Evolutionary conservation across 2,329 filamentous ascomycete genomes (phyloP).

Genomic region (Aspergillus fumigatiaffinis): DNA sequence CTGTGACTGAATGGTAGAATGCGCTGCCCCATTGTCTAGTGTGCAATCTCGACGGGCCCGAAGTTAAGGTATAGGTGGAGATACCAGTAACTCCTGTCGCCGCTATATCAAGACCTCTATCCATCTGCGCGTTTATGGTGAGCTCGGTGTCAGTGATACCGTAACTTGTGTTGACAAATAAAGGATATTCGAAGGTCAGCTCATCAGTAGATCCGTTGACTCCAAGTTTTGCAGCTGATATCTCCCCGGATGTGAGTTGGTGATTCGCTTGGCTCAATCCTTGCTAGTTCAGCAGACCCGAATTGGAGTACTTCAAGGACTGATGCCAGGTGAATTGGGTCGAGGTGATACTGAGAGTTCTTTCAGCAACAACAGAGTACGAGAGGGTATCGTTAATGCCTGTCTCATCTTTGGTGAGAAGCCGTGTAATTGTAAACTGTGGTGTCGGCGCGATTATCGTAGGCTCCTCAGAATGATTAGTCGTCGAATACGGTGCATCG

Average conservation of each 20-base stretch:
- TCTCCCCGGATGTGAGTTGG: conserved; percentile 49
- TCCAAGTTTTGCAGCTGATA: conserved; percentile 29
- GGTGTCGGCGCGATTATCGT: conserved; percentile 40
- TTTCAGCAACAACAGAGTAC: conserved; percentile 56
- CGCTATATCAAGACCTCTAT: conserved; percentile 46
- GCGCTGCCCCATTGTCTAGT: conserved; percentile 29
- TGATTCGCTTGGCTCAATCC: conserved; percentile 54
- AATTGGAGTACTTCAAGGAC: conserved; percentile 52
- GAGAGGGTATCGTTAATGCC: conserved; percentile 58
- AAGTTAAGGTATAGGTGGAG: conserved; percentile 58
- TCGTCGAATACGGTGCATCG: conserved; percentile 10
- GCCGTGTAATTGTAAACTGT: conserved; percentile 45
- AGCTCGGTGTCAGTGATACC: conserved; percentile 46
- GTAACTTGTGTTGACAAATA: conserved; percentile 55
- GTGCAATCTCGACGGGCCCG: conserved; percentile 21
- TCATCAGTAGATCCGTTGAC: conserved; percentile 28
- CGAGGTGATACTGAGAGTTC: conserved; percentile 53
- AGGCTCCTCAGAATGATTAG: conserved; percentile 19
- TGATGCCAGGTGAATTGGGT: conserved; percentile 55
- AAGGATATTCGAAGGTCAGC: conserved; percentile 55
- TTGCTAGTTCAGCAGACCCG: conserved; percentile 51
- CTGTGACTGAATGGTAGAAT: conserved; percentile 19
- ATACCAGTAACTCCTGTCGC: conserved; percentile 42
- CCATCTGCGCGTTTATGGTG: conserved; percentile 47
- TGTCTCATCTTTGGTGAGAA: conserved; percentile 31